Conservation (phyloP, 139 green algal genomes). For the Ettlia oleoabundans region DNA sequence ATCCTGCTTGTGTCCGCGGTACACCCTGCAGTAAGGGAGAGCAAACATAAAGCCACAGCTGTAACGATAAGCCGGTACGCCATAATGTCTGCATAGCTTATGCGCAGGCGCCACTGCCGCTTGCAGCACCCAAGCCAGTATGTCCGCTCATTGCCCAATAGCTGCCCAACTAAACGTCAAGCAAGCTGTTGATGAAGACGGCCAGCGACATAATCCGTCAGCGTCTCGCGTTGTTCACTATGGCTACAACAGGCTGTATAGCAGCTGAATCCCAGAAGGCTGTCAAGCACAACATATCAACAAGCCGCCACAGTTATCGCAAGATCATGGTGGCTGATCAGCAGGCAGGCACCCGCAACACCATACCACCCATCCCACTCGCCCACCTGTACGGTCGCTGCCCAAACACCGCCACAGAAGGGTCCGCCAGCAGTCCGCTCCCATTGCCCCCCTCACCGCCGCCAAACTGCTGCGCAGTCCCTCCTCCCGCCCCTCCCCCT, state of each 20-base stretch:
- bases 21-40: conserved; percentile 26
- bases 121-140: too few species aligned
- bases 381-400: conserved; percentile 26
- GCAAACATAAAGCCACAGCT: not conserved
- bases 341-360: not conserved
- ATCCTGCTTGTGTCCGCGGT: conserved; percentile 69
- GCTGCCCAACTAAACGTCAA: too few species aligned
- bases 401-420: not conserved
- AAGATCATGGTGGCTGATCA: not conserved
- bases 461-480: too few species aligned
- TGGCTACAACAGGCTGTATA: too few species aligned
- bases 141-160: too few species aligned
- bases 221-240: too few species aligned
- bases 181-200: too few species aligned
- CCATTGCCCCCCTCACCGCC: too few species aligned
- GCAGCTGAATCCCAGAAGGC: too few species aligned
- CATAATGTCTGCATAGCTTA: not conserved
- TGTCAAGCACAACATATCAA: too few species aligned
- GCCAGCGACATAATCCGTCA: too few species aligned
- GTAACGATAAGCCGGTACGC: not conserved
- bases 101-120: too few species aligned
- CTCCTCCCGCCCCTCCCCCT: not conserved
- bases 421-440: conserved; percentile 10
- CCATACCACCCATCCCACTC: not conserved
- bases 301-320: not conserved